Conservation (phyloP, 2,329 filamentous ascomycete genomes). For the Microascus cirrosus region DNA sequence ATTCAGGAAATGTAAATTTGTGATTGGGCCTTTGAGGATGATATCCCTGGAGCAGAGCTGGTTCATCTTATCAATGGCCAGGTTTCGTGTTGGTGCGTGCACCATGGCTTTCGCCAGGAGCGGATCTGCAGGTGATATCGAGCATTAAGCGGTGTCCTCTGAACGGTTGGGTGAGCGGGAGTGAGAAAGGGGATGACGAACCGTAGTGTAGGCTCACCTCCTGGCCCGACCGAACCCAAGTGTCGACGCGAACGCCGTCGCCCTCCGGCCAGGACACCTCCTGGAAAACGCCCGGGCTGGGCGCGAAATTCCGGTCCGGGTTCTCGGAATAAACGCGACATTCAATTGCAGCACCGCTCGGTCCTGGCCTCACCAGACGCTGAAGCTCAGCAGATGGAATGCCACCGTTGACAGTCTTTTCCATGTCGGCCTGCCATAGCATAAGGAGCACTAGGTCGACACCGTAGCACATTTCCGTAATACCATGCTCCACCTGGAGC, state of each 20-base stretch:
- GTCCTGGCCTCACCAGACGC: neutral
- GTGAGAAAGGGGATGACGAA: neutral
- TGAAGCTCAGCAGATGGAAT: neutral
- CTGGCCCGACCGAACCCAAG: conserved; percentile 49
- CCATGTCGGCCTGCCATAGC: neutral
- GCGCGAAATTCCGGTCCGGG: conserved; percentile 45
- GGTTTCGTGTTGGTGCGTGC: conserved; percentile 19
- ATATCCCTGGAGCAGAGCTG: neutral
- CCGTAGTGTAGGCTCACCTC: conserved; percentile 42
- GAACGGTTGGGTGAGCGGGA: neutral
- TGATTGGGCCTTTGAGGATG: conserved; percentile 32
- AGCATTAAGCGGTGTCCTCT: neutral
- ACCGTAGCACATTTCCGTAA: conserved; percentile 25
- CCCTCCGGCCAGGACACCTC: conserved; percentile 41
- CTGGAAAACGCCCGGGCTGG: conserved; percentile 47
- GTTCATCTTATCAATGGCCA: conserved; percentile 20
- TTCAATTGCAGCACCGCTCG: conserved; percentile 18
- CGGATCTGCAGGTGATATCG: conserved; percentile 23
- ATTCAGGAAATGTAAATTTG: conserved; percentile 44
- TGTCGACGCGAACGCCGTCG: conserved; percentile 44
- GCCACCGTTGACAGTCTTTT: neutral
- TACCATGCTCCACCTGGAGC: conserved; percentile 32
- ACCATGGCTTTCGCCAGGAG: conserved; percentile 48
- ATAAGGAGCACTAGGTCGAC: conserved; percentile 21
- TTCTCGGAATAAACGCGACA: conserved; percentile 33